These are phyloP conservation scores for Lycium ferocissimum DNA, from an alignment of 257 asterid species.

Conservation along the genomic window DNA sequence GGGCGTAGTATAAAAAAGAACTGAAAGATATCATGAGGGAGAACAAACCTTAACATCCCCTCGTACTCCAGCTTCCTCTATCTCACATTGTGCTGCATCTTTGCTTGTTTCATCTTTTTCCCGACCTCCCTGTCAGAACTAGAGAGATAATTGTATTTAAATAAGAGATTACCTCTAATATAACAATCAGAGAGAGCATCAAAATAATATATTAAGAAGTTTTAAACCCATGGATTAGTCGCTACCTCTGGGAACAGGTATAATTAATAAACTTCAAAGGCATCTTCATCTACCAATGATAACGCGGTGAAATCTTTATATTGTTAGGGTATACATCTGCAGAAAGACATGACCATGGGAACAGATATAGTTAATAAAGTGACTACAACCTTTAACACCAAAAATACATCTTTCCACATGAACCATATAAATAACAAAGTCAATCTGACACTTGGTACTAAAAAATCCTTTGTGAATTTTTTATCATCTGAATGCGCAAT, in stretches of 20 bases:
- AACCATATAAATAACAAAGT: not conserved
- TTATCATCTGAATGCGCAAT: too few relatives aligned
- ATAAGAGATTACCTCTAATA: not conserved
- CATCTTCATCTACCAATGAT: slow-evolving; percentile 57
- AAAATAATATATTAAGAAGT: not conserved
- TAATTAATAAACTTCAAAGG: slow-evolving; percentile 67
- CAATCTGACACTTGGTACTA: not conserved
- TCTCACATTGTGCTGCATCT: slow-evolving; percentile 78
- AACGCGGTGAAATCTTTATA: slow-evolving; percentile 44
- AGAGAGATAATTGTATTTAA: not conserved
- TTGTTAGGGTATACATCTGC: slow-evolving; percentile 71
- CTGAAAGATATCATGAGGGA: not conserved
- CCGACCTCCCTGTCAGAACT: slow-evolving; percentile 77
- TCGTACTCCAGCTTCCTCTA: slow-evolving; percentile 89
- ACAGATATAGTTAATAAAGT: not conserved
- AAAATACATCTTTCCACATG: not conserved
- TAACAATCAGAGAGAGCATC: not conserved
- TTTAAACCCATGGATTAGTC: not conserved
- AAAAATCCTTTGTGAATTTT: not conserved
- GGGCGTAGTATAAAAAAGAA: too few relatives aligned
- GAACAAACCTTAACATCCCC: slow-evolving; percentile 73
- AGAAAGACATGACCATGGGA: not conserved
- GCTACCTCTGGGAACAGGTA: slow-evolving; percentile 87
- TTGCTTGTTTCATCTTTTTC: slow-evolving; percentile 68
- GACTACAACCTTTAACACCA: not conserved